Percentiles rank a stretch among this genome's conserved stretches.
These are phyloP conservation scores for Pestalotiopsis sp. DNA, from an alignment of 2,329 filamentous ascomycete genomes.

Conservation along the genomic window DNA sequence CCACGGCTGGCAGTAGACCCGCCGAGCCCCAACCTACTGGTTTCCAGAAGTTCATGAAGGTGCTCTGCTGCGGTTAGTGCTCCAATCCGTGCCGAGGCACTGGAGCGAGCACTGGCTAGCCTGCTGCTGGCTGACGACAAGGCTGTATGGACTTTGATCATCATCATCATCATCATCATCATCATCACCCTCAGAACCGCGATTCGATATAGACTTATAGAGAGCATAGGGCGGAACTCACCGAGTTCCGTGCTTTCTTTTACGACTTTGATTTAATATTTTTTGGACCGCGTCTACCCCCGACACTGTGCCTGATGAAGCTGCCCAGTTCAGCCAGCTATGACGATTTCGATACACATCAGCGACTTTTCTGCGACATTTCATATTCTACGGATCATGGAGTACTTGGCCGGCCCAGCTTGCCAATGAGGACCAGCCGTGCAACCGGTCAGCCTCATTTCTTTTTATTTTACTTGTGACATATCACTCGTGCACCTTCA, in stretches of 20 bases:
- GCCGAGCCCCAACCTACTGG: conserved; percentile 77
- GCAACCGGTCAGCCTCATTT: background rate
- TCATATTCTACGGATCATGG: conserved; percentile 4
- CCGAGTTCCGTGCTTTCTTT: conserved; percentile 8
- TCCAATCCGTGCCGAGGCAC: background rate
- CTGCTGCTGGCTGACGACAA: background rate
- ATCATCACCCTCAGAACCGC: conserved; percentile 23
- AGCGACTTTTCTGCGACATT: conserved; percentile 9
- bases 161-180: too few relatives aligned
- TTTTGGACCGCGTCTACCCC: conserved; percentile 18
- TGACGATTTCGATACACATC: conserved; percentile 13
- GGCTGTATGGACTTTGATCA: background rate
- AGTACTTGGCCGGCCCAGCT: background rate
- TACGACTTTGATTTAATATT: conserved; percentile 28
- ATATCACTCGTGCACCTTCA: background rate
- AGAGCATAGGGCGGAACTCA: conserved; percentile 27
- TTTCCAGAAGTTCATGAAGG: conserved; percentile 91
- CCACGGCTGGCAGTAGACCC: conserved; percentile 55
- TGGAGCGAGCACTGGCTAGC: background rate
- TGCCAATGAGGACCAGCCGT: background rate
- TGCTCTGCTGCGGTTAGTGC: conserved; percentile 81
- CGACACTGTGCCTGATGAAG: conserved; percentile 13
- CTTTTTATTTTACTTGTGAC: background rate
- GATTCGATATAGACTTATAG: conserved; percentile 32
- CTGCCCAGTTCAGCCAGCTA: conserved; percentile 14